Percentiles rank a stretch among this genome's conserved stretches.
These are phyloP conservation scores for Aureobasidium sp. DNA, from an alignment of 2,329 filamentous ascomycete genomes.

Conservation along the genomic window DNA sequence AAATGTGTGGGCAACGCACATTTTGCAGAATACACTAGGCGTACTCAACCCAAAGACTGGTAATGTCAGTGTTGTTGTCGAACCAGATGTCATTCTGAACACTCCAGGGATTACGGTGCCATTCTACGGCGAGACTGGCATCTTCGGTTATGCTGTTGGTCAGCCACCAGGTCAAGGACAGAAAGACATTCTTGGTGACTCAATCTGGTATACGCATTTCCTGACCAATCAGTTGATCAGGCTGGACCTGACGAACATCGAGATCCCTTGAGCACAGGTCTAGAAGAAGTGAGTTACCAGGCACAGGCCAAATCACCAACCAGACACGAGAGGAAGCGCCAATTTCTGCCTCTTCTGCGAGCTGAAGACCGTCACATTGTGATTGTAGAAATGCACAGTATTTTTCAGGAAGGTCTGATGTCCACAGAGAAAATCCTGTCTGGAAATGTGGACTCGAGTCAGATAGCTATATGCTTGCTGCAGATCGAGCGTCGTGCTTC, in stretches of 20 bases:
- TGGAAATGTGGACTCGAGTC: neutral
- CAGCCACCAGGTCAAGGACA: slow-evolving; percentile 2
- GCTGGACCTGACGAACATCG: neutral
- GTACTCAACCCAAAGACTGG: neutral
- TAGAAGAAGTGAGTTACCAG: neutral
- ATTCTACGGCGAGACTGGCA: neutral
- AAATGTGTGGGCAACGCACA: neutral
- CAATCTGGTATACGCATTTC: slow-evolving; percentile 1
- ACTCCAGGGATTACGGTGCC: neutral
- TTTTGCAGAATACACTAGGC: neutral
- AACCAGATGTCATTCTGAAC: neutral
- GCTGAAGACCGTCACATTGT: no score
- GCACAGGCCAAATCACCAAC: neutral
- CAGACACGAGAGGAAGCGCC: neutral
- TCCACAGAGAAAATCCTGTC: no score
- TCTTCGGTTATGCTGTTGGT: neutral
- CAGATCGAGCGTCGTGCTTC: neutral
- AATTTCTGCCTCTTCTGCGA: neutral
- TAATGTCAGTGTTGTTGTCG: neutral
- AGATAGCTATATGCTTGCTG: neutral
- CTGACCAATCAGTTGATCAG: slow-evolving; percentile 1
- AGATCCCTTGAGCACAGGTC: neutral
- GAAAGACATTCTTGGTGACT: neutral
- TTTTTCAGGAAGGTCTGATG: no score
- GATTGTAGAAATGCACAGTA: no score